These are phyloP conservation scores for Thermothelomyces thermophilus DNA, from an alignment of 2,329 filamentous ascomycete genomes.

Conservation along the genomic window DNA sequence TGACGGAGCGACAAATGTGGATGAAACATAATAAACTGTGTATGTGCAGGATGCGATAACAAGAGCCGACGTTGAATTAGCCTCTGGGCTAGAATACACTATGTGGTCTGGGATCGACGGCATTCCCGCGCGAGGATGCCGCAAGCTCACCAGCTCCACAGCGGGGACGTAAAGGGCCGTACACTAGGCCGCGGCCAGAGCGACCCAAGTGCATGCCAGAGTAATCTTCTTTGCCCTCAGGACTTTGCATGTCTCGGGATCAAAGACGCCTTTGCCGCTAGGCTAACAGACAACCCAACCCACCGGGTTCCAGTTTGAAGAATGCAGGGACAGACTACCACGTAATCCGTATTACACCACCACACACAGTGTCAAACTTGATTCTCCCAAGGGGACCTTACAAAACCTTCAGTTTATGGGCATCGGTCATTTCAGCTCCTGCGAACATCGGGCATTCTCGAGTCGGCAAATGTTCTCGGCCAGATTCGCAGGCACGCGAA, in stretches of 20 bases:
- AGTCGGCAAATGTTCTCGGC: too few relatives aligned
- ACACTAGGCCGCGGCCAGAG: neutral
- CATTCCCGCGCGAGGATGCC: neutral
- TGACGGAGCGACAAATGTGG: neutral
- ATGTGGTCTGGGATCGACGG: neutral
- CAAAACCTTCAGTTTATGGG: neutral
- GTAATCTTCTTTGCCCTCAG: too few relatives aligned
- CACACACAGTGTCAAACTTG: too few relatives aligned
- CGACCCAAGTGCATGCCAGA: too few relatives aligned
- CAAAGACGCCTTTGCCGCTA: neutral
- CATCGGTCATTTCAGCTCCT: too few relatives aligned
- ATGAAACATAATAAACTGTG: neutral
- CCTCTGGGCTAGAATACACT: neutral
- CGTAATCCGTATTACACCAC: too few relatives aligned
- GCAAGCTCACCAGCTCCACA: neutral
- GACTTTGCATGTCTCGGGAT: neutral
- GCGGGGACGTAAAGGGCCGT: neutral
- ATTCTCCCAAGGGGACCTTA: too few relatives aligned
- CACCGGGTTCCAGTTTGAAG: too few relatives aligned
- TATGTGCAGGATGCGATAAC: too few relatives aligned
- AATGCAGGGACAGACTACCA: too few relatives aligned
- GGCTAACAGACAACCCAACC: neutral
- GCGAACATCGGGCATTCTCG: too few relatives aligned
- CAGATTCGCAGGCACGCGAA: too few relatives aligned
- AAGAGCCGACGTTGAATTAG: constrained; percentile 5